phyloP scores from a whole-genome alignment of 1,284 basidiomycete genomes.

The Cutaneotrichosporon cutaneum region DNA sequence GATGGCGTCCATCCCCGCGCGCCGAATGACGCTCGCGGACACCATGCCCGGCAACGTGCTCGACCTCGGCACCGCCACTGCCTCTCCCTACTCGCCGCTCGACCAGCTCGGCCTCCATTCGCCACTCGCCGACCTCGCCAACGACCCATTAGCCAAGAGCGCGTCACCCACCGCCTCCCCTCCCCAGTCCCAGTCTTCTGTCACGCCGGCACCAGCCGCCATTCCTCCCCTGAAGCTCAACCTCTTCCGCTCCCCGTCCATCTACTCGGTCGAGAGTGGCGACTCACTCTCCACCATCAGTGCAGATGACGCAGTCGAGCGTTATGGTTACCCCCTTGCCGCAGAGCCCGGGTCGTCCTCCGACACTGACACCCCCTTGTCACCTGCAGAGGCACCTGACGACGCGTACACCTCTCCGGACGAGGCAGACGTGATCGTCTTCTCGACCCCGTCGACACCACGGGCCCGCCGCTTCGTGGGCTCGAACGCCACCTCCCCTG shows the following conservation, averaged over 20 bases:
- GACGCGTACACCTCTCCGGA: background rate
- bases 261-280: conserved; percentile 40
- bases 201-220: background rate
- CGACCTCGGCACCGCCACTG: conserved; percentile 7
- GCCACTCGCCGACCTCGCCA: background rate
- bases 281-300: conserved; percentile 13
- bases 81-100: conserved; percentile 17
- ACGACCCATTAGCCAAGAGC: background rate
- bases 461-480: conserved; percentile 7
- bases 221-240: conserved; percentile 46
- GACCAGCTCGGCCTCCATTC: conserved; percentile 22
- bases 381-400: background rate
- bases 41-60: conserved; percentile 6
- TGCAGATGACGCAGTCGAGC: background rate
- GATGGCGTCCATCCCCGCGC: conserved; percentile 15
- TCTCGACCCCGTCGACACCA: conserved; percentile 18
- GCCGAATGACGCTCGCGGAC: conserved; percentile 1
- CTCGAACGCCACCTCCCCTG: background rate
- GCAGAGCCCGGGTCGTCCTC: conserved; percentile 3
- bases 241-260: conserved; percentile 42
- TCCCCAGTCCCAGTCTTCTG: conserved; percentile 19
- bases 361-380: background rate
- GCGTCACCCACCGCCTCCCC: background rate
- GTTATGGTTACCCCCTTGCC: background rate
- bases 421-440: background rate